Percentiles rank a stretch among this genome's conserved stretches.
These are phyloP conservation scores for Trichomonas tenax DNA, from an alignment of 208 protist genomes.

Conservation along the genomic window DNA sequence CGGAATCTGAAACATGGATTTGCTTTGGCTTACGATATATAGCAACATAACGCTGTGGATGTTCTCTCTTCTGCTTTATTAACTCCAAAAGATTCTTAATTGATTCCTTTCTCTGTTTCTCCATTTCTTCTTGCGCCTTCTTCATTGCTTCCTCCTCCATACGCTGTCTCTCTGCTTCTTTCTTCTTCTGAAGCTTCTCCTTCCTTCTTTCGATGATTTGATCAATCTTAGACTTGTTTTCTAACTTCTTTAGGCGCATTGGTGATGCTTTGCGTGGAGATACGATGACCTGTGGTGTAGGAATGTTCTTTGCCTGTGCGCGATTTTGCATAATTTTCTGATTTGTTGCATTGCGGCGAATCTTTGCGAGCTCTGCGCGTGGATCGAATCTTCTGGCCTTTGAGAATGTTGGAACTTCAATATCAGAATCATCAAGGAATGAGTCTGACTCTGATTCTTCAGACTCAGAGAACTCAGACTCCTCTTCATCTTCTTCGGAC, in stretches of 20 bases:
- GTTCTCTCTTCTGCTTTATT: background rate
- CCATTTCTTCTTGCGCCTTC: background rate
- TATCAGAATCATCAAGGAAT: background rate
- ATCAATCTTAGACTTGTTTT: background rate
- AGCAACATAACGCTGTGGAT: background rate
- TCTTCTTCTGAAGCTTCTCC: background rate
- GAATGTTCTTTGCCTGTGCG: background rate
- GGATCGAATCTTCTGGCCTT: background rate
- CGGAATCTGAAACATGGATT: background rate
- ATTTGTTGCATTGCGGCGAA: background rate
- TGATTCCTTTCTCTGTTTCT: background rate
- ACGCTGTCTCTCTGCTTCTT: background rate
- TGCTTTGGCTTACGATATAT: background rate
- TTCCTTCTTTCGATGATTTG: background rate
- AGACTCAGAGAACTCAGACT: background rate
- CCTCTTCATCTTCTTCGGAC: background rate
- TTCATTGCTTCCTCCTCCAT: background rate
- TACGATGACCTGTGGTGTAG: background rate
- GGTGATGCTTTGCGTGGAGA: background rate
- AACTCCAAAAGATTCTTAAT: background rate
- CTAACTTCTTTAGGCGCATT: background rate
- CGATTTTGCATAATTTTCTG: background rate
- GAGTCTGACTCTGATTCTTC: background rate
- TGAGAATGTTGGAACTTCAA: background rate
- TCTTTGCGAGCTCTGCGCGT: background rate